Base-by-base conservation (phyloP, 2,329 filamentous ascomycete species). In the Plectosphaerella plurivora region DNA sequence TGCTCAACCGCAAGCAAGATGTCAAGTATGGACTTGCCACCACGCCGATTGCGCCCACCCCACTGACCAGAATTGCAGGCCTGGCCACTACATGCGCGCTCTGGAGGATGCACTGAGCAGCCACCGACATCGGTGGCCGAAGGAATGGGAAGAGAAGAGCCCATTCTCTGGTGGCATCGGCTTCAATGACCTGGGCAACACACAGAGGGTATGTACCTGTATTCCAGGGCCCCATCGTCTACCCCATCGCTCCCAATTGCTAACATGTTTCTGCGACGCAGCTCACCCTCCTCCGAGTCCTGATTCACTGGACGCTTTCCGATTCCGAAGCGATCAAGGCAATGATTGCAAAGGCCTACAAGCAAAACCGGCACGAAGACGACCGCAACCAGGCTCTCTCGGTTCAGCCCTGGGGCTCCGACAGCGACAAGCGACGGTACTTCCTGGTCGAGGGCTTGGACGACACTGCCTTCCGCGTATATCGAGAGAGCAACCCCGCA, bases 1-100 rank as follows among this genome's bases (percentile, higher is more conserved):
- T 97, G 51, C 78, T 99, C 64, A 99, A 99, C 71, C 87, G 94
- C 70, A 97, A 99, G 78, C 96, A 99, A 69, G 92, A 96, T 73
- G 89, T 97, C 67, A 96, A 99, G 94, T 97, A 83, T 72, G 91
- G 58, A 57, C 2, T 33, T n/a, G 41, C 44, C 50, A 44, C 50
- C 16, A 10, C 20, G 15, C 33, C 44, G 8, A 25, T 18, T 42
- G n/a, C 44, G 36, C 44, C 10, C 20, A 22, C 9, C 37, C 15
- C 9, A 45, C 52, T 55, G 47, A 56, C 25, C 45, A 39, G 35
- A 20, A 14, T 55, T 53, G 55, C 60, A 99, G 94, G 71, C 84
- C 89, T 61, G 92, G 91, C 49, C 94, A 99, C 69, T 96, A 97
- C 69, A 87, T 88, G 62, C 87, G 94, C 64, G 94, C 95, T 24